Evolutionary conservation across 2,329 filamentous ascomycete genomes (phyloP).

Genomic region (Dothideomycetidae sp.): DNA sequence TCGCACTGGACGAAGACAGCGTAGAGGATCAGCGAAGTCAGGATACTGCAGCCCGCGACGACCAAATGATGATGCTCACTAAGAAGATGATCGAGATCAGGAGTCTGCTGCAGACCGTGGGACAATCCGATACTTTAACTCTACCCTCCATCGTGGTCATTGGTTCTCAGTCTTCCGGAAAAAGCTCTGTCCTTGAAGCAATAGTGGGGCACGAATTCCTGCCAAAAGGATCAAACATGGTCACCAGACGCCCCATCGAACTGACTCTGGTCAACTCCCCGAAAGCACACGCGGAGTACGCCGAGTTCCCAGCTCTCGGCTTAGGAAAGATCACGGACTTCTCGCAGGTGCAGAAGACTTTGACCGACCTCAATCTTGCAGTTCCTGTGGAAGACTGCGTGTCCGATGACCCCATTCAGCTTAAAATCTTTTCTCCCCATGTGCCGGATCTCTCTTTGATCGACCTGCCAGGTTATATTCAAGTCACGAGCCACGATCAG

Average conservation of each 20-base stretch:
- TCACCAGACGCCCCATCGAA: constrained; percentile 88
- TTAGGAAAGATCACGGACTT: constrained; percentile 87
- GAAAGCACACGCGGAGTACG: constrained; percentile 73
- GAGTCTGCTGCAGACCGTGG: constrained; percentile 77
- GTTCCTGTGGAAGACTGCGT: constrained; percentile 86
- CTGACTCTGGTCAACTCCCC: constrained; percentile 92
- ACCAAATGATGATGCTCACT: constrained; percentile 98
- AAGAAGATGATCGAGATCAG: constrained; percentile 99
- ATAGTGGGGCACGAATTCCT: constrained; percentile 97
- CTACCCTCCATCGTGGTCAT: constrained; percentile 98
- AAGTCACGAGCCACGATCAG: constrained; percentile 83
- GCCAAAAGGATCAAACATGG: constrained; percentile 98
- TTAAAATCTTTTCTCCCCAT: constrained; percentile 88
- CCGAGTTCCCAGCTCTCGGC: constrained; percentile 86
- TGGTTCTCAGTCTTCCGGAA: constrained; percentile 93
- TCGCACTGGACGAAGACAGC: constrained; percentile 57
- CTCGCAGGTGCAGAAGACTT: constrained; percentile 73
- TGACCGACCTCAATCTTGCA: constrained; percentile 88
- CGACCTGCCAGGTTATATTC: constrained; percentile 93
- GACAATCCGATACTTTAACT: constrained; percentile 76
- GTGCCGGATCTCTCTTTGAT: constrained; percentile 93
- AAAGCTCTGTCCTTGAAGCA: constrained; percentile 91
- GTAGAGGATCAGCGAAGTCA: constrained; percentile 47
- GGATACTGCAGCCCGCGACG: constrained; percentile 63
- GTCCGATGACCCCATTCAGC: constrained; percentile 88